Percentiles rank a stretch among this genome's conserved stretches.
These are phyloP conservation scores for Cornus kousa DNA, from an alignment of 148 eudicot species.

Conservation along the genomic window DNA sequence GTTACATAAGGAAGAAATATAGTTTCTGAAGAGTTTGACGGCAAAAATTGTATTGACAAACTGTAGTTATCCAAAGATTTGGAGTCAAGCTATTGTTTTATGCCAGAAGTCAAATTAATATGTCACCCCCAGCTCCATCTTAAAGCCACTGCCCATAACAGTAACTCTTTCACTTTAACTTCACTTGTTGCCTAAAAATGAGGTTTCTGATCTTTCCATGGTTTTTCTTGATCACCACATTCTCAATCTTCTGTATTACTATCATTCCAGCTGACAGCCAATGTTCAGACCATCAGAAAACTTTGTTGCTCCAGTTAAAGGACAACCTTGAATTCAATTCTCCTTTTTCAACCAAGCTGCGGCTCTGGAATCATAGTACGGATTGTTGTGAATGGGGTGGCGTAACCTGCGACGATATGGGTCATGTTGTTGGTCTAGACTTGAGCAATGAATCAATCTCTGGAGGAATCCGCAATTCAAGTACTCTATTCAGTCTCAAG, in stretches of 20 bases:
- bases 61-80: too few species aligned
- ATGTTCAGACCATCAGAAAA: slow-evolving; percentile 20
- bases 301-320: slow-evolving; percentile 31
- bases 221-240: slow-evolving; percentile 13
- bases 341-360: slow-evolving; percentile 5
- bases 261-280: slow-evolving; percentile 10
- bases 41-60: too few species aligned
- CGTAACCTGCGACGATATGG: slow-evolving; percentile 26
- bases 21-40: not conserved
- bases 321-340: slow-evolving; percentile 8
- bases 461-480: slow-evolving; percentile 18
- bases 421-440: slow-evolving; percentile 26
- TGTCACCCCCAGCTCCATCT: too few species aligned
- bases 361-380: slow-evolving; percentile 16
- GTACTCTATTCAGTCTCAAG: slow-evolving; percentile 18
- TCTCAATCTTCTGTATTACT: slow-evolving; percentile 14
- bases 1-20: too few species aligned
- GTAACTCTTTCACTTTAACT: slow-evolving; percentile 22
- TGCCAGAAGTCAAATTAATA: too few species aligned
- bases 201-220: not conserved
- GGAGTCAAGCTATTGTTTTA: too few species aligned
- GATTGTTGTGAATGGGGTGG: slow-evolving; percentile 44
- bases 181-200: slow-evolving; percentile 6
- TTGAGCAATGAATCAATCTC: slow-evolving; percentile 21
- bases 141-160: too few species aligned